phyloP scores from a whole-genome alignment of 345 rosid species.

The Pistacia vera region DNA sequence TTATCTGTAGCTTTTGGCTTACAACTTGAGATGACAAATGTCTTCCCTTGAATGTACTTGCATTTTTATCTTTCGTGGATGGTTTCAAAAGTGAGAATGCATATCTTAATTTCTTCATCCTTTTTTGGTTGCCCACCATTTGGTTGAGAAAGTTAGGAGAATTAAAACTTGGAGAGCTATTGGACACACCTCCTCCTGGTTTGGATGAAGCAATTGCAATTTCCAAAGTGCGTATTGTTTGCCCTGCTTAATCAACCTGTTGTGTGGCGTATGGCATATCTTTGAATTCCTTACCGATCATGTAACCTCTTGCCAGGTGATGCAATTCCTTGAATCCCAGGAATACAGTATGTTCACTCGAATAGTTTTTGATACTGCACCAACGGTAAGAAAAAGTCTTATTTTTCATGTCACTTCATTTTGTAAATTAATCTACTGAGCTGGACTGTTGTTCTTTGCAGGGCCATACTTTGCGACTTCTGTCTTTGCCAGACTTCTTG shows the following conservation, averaged over 20 bases:
- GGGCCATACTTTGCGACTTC: constrained; percentile 92
- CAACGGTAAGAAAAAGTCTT: constrained; percentile 64
- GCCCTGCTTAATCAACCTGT: constrained; percentile 17
- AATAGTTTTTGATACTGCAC: constrained; percentile 96
- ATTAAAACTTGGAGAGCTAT: constrained; percentile 85
- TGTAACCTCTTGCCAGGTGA: constrained; percentile 57
- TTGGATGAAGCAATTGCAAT: constrained; percentile 99
- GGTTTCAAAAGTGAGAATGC: not conserved
- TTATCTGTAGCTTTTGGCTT: constrained; percentile 14
- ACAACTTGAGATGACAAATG: constrained; percentile 7
- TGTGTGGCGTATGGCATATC: constrained; percentile 5
- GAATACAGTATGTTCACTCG: constrained; percentile 92
- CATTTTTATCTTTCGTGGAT: not conserved
- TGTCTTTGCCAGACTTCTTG: constrained; percentile 93
- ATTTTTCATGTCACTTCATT: constrained; percentile 5
- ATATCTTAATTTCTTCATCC: constrained; percentile 2
- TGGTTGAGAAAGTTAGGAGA: constrained; percentile 72
- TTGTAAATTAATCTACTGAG: constrained; percentile 11
- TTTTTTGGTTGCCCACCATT: constrained; percentile 19
- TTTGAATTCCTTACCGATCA: constrained; percentile 29
- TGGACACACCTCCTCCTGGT: constrained; percentile 99
- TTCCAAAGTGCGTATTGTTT: constrained; percentile 59
- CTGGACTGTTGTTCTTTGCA: constrained; percentile 32
- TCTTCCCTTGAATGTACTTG: not conserved
- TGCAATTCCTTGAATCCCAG: constrained; percentile 91